Base-by-base conservation (phyloP, 352 stramenopile genomes). In the Aphanomyces astaci region DNA sequence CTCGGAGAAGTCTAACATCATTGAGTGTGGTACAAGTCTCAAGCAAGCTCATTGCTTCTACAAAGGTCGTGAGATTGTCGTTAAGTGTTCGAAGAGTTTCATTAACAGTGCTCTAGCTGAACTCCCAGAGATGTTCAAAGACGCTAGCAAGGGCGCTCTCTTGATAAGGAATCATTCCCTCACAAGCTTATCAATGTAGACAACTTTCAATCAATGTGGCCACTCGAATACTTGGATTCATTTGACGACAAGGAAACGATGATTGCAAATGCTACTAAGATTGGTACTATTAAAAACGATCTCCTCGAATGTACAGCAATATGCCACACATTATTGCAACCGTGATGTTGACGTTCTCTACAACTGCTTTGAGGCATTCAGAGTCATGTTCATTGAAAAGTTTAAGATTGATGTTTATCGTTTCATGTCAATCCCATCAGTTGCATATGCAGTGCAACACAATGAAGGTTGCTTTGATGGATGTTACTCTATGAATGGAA, bases 151-250 rank as follows among this genome's bases (percentile, higher is more conserved):
- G 31, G 13, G 45, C 33, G n/a, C 64, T 33, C 43, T n/a, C 51
- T 71, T 27, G 64, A 71, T 19, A 71, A 71, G 33, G 64, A 71
- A 36, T 71, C 52, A 36, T 71, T 71, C 39, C 64, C 64, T 59
- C 64, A 71, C 36, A 24, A 71, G 36, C 31, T 65, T 25, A 71
- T 71, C 53, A 71, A 71, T 65, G 43, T 49, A 25, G 0, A 0
- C 13, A 71, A 64, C 33, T 71, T 64, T 52, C 39, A 65, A 51
- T 65, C 52, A 25, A 10, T 60, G 2, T 65, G 52, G 64, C 24
- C 4, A 1, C 24, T 71, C n/a, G 36, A 48, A 4, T 57, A 65
- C 59, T 30, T 71, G 39, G 30, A 71, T 40, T 19, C 25, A 33
- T 71, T 65, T 36, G n/a, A 56, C n/a, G 64, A 64, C 43, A 65